Evolutionary conservation across 176 grass and related monocot genomes (phyloP), one percentile per base, ranked within the genome.

Genomic region (Raddia distichophylla): DNA sequence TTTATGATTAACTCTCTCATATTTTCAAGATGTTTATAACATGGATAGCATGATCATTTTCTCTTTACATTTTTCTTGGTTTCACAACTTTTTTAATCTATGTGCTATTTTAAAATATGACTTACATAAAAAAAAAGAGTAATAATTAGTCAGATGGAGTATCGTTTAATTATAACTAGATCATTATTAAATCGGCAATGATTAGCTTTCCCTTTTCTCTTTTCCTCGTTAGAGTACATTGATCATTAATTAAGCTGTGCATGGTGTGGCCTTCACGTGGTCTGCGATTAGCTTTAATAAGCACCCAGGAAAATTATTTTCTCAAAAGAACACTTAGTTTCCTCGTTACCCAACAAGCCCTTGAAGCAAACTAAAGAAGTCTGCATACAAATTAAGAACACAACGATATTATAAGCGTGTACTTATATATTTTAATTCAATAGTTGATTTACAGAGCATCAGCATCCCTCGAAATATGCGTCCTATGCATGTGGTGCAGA

Each of bases 321-420:
- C 13, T 55, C 77, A 44, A 60, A 82, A 76, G 79, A 82, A 63
- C 65, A 71, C 52, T 17, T 52, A 19, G 80, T 74, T 80, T 88
- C 69, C 87, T 84, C 76, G 86, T 79, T 69, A 79, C 33, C 68
- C 60, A 83, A 54, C 80, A 84, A 51, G 60, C 40, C 42, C 74
- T 67, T 22, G 2, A 32, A 37, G 42, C 3, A 67, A 74, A 40
- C 37, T 40, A 40, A 67, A 43, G 49, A 60, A 74, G 15, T 42
- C 45, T 9, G 18, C 12, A 45, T n/a, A 67, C 51, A 44, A n/a
- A n/a, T n/a, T n/a, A n/a, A 52, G 35, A 67, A 61, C 52, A 66
- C 1, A 67, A 67, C 48, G 16, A 2, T 40, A 20, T 40, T 40
- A 35, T 57, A 54, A 17, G 22, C 14, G 11, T 63, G 67, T 57